Conservation (phyloP, 2,329 filamentous ascomycete species). For the Alternaria ventricosa region DNA sequence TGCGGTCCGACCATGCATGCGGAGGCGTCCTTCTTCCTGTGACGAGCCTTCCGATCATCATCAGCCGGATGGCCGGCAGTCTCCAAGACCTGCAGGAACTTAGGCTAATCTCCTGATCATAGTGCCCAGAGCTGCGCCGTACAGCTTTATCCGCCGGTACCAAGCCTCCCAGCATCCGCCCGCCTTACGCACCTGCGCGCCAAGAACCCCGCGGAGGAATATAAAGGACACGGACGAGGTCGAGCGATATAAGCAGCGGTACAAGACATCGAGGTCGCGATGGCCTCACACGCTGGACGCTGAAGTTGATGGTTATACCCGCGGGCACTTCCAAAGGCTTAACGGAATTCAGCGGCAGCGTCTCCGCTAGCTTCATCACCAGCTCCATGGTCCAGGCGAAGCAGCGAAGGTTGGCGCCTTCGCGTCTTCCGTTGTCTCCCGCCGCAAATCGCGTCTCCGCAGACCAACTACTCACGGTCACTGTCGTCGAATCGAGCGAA, state of each 20-base stretch:
- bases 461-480: neutral
- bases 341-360: no score
- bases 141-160: neutral
- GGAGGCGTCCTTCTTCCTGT: neutral
- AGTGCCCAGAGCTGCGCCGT: neutral
- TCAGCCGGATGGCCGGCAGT: neutral
- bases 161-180: neutral
- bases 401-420: neutral
- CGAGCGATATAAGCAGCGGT: neutral
- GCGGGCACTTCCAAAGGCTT: no score
- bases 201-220: neutral
- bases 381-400: neutral
- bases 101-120: neutral
- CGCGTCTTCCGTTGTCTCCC: no score
- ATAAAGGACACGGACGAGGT: neutral
- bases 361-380: neutral
- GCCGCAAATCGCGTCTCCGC: no score
- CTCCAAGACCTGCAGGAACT: neutral
- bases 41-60: neutral
- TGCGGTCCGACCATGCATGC: neutral
- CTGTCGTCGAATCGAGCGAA: neutral
- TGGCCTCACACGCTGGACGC: neutral
- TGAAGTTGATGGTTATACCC: neutral
- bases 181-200: neutral
- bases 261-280: fast-evolving